Percentiles rank a stretch among this genome's conserved stretches.
Evolutionary conservation across 1,284 basidiomycete species (phyloP).

Genomic region (Peniophora sp.): DNA sequence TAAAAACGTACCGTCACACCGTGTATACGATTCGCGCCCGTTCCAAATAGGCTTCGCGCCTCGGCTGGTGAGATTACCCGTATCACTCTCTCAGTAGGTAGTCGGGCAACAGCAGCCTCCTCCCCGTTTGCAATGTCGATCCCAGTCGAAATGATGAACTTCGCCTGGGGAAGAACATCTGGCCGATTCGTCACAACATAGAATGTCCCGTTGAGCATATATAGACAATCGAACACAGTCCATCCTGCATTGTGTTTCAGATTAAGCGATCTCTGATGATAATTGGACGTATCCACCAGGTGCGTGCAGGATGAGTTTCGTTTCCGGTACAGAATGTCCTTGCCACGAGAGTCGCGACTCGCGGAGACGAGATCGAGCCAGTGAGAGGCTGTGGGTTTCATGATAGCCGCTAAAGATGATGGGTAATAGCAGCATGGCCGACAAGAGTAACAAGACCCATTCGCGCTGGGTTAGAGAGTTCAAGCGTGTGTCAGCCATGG

Average conservation of each 20-base stretch:
- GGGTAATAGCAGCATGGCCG: too few relatives aligned
- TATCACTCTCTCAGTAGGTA: constrained; percentile 74
- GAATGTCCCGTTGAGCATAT: constrained; percentile 66
- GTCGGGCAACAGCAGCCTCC: constrained; percentile 35
- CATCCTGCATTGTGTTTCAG: constrained; percentile 44
- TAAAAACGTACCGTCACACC: constrained; percentile 42
- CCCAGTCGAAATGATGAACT: constrained; percentile 51
- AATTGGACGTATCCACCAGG: too few relatives aligned
- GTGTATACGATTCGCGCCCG: constrained; percentile 49
- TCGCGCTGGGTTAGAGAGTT: too few relatives aligned
- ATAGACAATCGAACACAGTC: constrained; percentile 78
- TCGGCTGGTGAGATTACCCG: constrained; percentile 63
- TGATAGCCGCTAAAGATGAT: too few relatives aligned
- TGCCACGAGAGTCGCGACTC: too few relatives aligned
- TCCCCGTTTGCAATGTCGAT: constrained; percentile 36
- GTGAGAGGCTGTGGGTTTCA: too few relatives aligned
- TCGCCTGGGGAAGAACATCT: constrained; percentile 41
- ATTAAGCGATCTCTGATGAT: too few relatives aligned
- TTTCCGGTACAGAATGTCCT: too few relatives aligned
- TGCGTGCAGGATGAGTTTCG: too few relatives aligned
- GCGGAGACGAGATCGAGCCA: too few relatives aligned
- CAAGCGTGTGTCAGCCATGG: too few relatives aligned
- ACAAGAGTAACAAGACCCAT: too few relatives aligned
- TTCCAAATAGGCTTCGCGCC: constrained; percentile 64
- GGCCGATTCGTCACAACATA: constrained; percentile 63